Evolutionary conservation across 139 green algal species (phyloP), one percentile per base, ranked within the genome.

Genomic region (Chlamydomonas eustigma): DNA sequence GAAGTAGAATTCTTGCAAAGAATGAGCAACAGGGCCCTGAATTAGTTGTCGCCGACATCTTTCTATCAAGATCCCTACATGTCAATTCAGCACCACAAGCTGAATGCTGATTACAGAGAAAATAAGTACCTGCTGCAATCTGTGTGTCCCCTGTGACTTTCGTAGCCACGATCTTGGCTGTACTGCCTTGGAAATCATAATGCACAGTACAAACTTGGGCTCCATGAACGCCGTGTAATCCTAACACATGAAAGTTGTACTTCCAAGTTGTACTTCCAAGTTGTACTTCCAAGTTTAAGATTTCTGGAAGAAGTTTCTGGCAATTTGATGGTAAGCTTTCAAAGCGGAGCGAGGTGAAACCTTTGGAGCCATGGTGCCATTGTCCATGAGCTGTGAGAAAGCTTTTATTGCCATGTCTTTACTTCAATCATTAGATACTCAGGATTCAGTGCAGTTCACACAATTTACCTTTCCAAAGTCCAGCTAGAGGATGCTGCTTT

Each of bases 381-480:
- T n/a, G n/a, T n/a, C n/a, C n/a, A n/a, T n/a, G n/a, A n/a, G n/a
- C n/a, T n/a, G n/a, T n/a, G n/a, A n/a, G n/a, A n/a, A n/a, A n/a
- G n/a, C n/a, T n/a, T n/a, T n/a, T n/a, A n/a, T n/a, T n/a, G n/a
- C n/a, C n/a, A n/a, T n/a, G n/a, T n/a, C n/a, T n/a, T n/a, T n/a
- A n/a, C n/a, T n/a, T n/a, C n/a, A n/a, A n/a, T n/a, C n/a, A n/a
- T n/a, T n/a, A n/a, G n/a, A n/a, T n/a, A n/a, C n/a, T n/a, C n/a
- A n/a, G n/a, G n/a, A n/a, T n/a, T n/a, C n/a, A n/a, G n/a, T n/a
- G n/a, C n/a, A n/a, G n/a, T n/a, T n/a, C n/a, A n/a, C n/a, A n/a
- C n/a, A n/a, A n/a, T n/a, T n/a, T n/a, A 44, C 65, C 65, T 31
- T 72, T 72, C 65, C 65, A 72, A 33, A 72, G 28, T 12, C 65